These are phyloP conservation scores for Oryza meridionalis DNA, from an alignment of 176 grass and related monocot genomes.

Conservation along the genomic window DNA sequence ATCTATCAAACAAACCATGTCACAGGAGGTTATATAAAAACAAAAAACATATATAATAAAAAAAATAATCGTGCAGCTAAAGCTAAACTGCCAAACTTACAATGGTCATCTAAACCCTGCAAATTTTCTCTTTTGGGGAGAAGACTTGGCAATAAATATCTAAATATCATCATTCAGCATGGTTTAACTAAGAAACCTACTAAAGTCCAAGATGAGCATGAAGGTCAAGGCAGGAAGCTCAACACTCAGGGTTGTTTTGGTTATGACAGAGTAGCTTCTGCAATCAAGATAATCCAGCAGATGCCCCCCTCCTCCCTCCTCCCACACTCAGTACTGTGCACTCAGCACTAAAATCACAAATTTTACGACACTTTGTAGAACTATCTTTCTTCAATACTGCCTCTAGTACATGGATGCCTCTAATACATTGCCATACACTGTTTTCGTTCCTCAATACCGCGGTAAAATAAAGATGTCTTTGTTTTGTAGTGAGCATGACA, in stretches of 20 bases:
- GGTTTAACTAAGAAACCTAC: background rate
- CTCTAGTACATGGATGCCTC: background rate
- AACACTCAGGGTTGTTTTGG: background rate
- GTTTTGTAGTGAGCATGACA: background rate
- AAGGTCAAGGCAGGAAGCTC: background rate
- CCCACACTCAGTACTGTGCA: background rate
- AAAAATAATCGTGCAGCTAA: background rate
- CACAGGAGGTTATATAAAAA: background rate
- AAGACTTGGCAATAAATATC: background rate
- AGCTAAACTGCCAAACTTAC: background rate
- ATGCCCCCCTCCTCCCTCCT: background rate
- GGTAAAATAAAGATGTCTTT: background rate
- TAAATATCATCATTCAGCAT: background rate
- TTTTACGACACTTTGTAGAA: background rate
- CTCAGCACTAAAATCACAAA: background rate
- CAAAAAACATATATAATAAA: background rate
- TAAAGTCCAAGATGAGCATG: background rate
- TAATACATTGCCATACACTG: background rate
- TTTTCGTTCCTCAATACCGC: background rate
- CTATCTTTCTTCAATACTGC: background rate
- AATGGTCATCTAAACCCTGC: background rate
- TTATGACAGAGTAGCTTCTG: background rate
- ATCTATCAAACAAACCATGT: constrained; percentile 28
- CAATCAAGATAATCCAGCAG: too few species aligned
- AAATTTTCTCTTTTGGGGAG: background rate